Evolutionary conservation across 345 rosid species (phyloP).

Genomic region (Arabis hirsuta): DNA sequence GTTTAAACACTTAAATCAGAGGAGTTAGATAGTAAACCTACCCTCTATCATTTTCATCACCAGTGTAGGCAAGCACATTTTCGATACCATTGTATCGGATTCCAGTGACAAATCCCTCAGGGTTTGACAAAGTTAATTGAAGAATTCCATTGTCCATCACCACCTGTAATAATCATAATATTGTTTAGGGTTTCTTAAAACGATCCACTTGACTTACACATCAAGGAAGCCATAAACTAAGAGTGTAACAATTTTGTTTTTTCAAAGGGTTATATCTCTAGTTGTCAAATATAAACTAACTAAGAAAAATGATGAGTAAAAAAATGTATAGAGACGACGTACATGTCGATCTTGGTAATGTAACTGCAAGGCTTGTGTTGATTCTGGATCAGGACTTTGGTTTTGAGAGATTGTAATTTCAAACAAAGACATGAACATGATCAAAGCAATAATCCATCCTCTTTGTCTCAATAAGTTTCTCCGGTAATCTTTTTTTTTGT

Average conservation of each 20-base stretch:
- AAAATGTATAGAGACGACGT: conserved; percentile 4
- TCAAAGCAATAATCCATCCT: conserved; percentile 33
- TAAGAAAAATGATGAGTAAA: not conserved
- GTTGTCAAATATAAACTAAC: not conserved
- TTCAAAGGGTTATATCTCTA: not conserved
- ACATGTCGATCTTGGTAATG: conserved; percentile 41
- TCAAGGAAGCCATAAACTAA: conserved; percentile 16
- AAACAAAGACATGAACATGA: conserved; percentile 35
- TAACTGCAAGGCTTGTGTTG: conserved; percentile 35
- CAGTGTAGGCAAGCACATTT: conserved; percentile 73
- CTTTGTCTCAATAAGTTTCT: conserved; percentile 19
- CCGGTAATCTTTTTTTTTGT: conserved; percentile 22
- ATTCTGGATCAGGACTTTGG: conserved; percentile 30
- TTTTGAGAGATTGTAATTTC: conserved; percentile 28
- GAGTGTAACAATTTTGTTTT: not conserved
- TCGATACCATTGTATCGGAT: conserved; percentile 64
- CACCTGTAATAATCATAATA: conserved; percentile 54
- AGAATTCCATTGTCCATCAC: conserved; percentile 76
- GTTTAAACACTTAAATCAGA: not conserved
- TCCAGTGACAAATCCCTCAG: conserved; percentile 77
- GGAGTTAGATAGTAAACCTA: conserved; percentile 23
- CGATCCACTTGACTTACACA: conserved; percentile 14
- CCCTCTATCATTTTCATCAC: conserved; percentile 81
- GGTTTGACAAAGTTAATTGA: conserved; percentile 72
- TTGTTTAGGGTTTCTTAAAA: conserved; percentile 19